phyloP scores from a whole-genome alignment of 345 rosid genomes.

The Gossypium rotundifolium region DNA sequence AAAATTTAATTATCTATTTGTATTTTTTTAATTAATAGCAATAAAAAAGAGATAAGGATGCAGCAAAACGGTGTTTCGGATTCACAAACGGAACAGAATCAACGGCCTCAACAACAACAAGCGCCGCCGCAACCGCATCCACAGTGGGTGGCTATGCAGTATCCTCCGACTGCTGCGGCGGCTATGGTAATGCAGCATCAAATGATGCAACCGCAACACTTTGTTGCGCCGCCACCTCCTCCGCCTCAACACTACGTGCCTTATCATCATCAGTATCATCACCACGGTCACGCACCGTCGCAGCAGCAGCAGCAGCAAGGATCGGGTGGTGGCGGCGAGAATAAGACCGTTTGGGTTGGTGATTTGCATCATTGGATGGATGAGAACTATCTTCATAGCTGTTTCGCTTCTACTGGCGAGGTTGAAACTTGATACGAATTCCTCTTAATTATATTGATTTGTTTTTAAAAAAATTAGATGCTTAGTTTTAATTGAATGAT shows the following conservation, averaged over 20 bases:
- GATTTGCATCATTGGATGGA: conserved; percentile 99
- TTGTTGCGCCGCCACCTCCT: conserved; percentile 48
- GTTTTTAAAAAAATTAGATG: not conserved
- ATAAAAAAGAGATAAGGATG: conserved; percentile 31
- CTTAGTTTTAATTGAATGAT: not conserved
- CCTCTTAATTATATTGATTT: not conserved
- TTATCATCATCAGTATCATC: conserved; percentile 28
- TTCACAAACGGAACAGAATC: conserved; percentile 29
- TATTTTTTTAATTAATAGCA: not conserved
- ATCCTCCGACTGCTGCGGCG: conserved; percentile 61
- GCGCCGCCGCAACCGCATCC: conserved; percentile 32
- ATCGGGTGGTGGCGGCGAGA: conserved; percentile 51
- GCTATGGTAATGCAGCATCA: conserved; percentile 90
- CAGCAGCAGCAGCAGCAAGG: conserved; percentile 36
- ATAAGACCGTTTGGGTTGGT: conserved; percentile 87
- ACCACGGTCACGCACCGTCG: conserved; percentile 25
- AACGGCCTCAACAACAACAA: conserved; percentile 14
- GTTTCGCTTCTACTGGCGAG: conserved; percentile 78
- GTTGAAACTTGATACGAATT: conserved; percentile 20
- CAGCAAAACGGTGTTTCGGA: conserved; percentile 53
- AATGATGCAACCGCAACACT: conserved; percentile 60
- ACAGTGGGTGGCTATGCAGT: conserved; percentile 75
- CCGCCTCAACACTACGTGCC: conserved; percentile 54
- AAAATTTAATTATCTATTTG: not conserved
- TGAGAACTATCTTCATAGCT: conserved; percentile 70